Conservation (phyloP, 805 yeast species). For the Komagataella ulmi region DNA sequence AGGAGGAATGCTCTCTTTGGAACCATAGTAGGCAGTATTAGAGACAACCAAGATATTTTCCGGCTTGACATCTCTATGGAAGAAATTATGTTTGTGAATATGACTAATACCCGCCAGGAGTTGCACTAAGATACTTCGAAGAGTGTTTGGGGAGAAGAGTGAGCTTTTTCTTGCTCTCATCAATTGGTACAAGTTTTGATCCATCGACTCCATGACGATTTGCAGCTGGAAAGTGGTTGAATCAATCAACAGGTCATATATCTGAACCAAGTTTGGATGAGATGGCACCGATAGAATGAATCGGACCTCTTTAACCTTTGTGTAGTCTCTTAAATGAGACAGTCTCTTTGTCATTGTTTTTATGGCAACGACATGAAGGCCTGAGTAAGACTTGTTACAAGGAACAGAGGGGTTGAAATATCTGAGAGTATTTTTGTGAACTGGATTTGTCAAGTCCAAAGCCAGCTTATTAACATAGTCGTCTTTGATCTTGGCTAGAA, state of each 20-base stretch:
- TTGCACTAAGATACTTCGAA: constrained; percentile 60
- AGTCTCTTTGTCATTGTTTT: constrained; percentile 60
- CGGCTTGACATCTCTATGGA: constrained; percentile 90
- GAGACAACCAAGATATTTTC: constrained; percentile 74
- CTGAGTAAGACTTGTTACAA: constrained; percentile 6
- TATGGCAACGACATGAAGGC: constrained; percentile 46
- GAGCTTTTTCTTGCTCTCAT: constrained; percentile 46
- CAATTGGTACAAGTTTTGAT: constrained; percentile 66
- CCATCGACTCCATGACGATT: constrained; percentile 84
- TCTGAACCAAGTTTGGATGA: constrained; percentile 59
- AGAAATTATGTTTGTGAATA: constrained; percentile 55
- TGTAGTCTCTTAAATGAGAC: constrained; percentile 38
- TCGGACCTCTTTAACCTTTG: constrained; percentile 49
- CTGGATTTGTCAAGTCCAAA: constrained; percentile 9
- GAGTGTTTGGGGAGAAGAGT: constrained; percentile 40
- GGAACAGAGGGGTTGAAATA: constrained; percentile 24
- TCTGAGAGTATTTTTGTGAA: constrained; percentile 28
- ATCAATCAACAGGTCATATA: constrained; percentile 74
- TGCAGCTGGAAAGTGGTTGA: constrained; percentile 42
- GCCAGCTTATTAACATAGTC: constrained; percentile 4
- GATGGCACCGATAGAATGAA: constrained; percentile 58
- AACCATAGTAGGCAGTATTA: constrained; percentile 37
- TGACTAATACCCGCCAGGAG: constrained; percentile 67
- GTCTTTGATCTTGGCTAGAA: constrained; percentile 32
- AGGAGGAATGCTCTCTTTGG: constrained; percentile 23